These are phyloP conservation scores for Lathyrus oleraceus DNA, from an alignment of 306 rosid species.

Conservation along the genomic window DNA sequence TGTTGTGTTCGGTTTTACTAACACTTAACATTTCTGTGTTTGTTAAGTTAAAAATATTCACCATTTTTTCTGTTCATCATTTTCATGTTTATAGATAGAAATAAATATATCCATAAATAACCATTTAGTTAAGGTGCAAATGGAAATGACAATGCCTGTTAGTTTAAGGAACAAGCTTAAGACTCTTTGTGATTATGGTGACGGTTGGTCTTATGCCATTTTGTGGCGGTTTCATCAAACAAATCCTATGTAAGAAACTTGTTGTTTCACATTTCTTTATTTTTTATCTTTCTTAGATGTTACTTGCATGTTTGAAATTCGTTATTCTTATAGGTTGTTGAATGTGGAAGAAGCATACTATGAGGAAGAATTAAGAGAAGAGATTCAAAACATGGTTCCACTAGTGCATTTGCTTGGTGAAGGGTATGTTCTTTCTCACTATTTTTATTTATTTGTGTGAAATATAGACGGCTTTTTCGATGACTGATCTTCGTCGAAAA, in stretches of 20 bases:
- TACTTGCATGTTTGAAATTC: constrained; percentile 43
- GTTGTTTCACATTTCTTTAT: constrained; percentile 11
- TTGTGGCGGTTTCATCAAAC: constrained; percentile 70
- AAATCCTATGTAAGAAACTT: constrained; percentile 60
- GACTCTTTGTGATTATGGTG: constrained; percentile 50
- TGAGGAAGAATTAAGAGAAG: constrained; percentile 55
- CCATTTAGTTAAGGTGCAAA: constrained; percentile 18
- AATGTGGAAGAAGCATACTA: constrained; percentile 63
- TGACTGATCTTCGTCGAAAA: neutral
- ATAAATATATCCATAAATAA: neutral
- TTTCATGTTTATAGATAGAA: constrained; percentile 6
- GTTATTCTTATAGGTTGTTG: constrained; percentile 63
- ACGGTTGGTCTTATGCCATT: constrained; percentile 80
- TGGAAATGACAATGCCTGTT: constrained; percentile 22
- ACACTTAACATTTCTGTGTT: neutral
- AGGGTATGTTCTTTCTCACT: constrained; percentile 58
- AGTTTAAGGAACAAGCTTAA: constrained; percentile 52
- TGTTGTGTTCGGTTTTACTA: neutral
- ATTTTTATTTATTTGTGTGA: neutral
- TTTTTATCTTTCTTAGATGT: constrained; percentile 3
- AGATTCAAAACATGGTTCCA: constrained; percentile 51
- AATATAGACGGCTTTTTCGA: neutral
- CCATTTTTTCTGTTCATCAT: neutral
- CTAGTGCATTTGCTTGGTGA: constrained; percentile 70
- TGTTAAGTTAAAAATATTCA: neutral